Percentiles rank a stretch among this genome's conserved stretches.
Conservation (phyloP, 805 yeast species). For the Barnettozyma californica region DNA sequence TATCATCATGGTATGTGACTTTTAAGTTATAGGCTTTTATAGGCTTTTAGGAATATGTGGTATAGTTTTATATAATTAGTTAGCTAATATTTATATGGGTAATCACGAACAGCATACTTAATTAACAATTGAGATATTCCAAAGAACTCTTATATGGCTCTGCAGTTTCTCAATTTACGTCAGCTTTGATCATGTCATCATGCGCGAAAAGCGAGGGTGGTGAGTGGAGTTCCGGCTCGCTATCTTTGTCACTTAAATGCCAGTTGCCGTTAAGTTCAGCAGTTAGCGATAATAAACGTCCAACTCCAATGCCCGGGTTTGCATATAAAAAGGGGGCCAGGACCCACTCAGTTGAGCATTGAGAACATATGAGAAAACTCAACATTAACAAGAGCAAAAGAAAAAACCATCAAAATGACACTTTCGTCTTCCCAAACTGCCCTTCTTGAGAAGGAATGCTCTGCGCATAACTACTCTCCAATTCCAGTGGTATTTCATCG, state of each 20-base stretch:
- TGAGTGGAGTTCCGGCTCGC: conserved; percentile 13
- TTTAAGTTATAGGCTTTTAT: too few species aligned
- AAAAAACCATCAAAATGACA: too few species aligned
- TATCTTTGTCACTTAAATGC: conserved; percentile 22
- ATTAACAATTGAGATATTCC: too few species aligned
- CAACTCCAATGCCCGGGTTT: not conserved
- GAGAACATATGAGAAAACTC: too few species aligned
- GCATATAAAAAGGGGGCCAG: not conserved
- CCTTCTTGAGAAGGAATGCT: conserved; percentile 68
- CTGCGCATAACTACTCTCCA: conserved; percentile 97
- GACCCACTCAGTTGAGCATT: not conserved
- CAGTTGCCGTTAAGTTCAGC: conserved; percentile 3
- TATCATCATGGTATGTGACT: not conserved
- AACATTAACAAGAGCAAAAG: not conserved
- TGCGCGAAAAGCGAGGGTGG: not conserved
- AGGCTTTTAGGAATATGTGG: too few species aligned
- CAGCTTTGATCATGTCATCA: too few species aligned
- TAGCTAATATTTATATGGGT: too few species aligned
- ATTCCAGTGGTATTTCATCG: conserved; percentile 87
- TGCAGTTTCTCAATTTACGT: too few species aligned
- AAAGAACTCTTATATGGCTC: too few species aligned
- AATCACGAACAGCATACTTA: too few species aligned
- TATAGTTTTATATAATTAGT: too few species aligned
- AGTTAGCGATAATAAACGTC: conserved; percentile 3
- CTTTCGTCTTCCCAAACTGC: conserved; percentile 57